phyloP scores from a whole-genome alignment of 2,329 filamentous ascomycete species.

The Xylaria sp. region DNA sequence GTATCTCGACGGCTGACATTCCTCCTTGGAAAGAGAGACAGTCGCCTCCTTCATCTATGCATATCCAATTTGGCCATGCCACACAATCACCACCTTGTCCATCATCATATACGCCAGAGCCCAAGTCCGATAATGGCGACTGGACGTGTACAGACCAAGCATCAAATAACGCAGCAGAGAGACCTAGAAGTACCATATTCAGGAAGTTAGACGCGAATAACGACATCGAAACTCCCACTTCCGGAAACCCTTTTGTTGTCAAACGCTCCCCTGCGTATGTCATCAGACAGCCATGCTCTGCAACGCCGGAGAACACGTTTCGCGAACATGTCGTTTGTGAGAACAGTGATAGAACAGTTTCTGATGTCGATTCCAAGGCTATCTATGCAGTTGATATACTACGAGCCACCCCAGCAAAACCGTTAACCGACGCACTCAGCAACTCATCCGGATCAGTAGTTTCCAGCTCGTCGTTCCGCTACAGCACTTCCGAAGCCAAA shows the following conservation, averaged over 20 bases:
- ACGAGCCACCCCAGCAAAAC: background rate
- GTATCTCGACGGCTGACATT: slow-evolving; percentile 49
- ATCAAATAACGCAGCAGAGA: slow-evolving; percentile 12
- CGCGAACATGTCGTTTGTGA: slow-evolving; percentile 60
- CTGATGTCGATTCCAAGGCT: too few relatives aligned
- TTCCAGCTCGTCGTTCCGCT: slow-evolving; percentile 22
- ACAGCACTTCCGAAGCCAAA: slow-evolving; percentile 29
- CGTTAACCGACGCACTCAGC: slow-evolving; percentile 12
- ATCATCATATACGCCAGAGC: slow-evolving; percentile 42
- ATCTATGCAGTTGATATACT: background rate
- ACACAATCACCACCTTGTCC: slow-evolving; percentile 18
- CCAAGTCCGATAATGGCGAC: slow-evolving; percentile 64
- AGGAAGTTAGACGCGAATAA: slow-evolving; percentile 27
- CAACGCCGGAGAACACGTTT: slow-evolving; percentile 40
- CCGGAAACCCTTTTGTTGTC: slow-evolving; percentile 37
- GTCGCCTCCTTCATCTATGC: slow-evolving; percentile 37
- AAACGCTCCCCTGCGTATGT: slow-evolving; percentile 45
- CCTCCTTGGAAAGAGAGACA: slow-evolving; percentile 53
- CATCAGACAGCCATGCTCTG: slow-evolving; percentile 15
- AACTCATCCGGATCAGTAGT: slow-evolving; percentile 15
- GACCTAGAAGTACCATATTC: slow-evolving; percentile 1
- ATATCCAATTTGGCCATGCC: slow-evolving; percentile 39
- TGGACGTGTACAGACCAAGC: slow-evolving; percentile 50
- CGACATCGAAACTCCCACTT: slow-evolving; percentile 42
- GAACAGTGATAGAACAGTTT: slow-evolving; percentile 62